These are phyloP conservation scores for Acer negundo DNA, from an alignment of 345 rosid genomes.

Conservation along the genomic window DNA sequence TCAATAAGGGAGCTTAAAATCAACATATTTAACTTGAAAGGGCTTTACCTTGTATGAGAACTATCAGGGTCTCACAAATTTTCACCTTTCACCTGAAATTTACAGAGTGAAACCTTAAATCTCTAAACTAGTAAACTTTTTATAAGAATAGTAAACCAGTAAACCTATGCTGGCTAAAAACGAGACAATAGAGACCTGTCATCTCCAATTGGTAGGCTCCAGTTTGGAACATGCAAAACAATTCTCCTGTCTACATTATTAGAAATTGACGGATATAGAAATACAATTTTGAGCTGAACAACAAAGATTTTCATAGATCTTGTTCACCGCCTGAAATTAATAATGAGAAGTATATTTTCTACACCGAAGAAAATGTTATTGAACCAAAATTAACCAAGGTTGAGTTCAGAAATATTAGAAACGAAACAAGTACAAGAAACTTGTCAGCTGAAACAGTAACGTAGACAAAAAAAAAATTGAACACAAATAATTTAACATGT, in stretches of 20 bases:
- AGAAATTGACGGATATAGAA: too few species aligned
- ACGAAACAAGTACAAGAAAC: too few species aligned
- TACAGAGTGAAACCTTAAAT: background rate
- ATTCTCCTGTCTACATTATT: background rate
- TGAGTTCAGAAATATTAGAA: too few species aligned
- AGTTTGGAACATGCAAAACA: background rate
- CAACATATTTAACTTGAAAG: background rate
- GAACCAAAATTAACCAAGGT: background rate
- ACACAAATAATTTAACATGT: too few species aligned
- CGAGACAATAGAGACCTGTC: background rate
- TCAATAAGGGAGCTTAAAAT: too few species aligned
- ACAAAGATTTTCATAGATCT: background rate
- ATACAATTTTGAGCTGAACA: too few species aligned
- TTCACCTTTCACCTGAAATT: constrained; percentile 3
- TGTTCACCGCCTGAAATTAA: background rate
- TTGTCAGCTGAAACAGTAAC: too few species aligned
- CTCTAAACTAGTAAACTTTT: background rate
- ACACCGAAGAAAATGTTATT: background rate
- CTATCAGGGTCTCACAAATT: background rate
- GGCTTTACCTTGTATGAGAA: background rate
- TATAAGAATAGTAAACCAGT: too few species aligned
- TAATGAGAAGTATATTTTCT: background rate
- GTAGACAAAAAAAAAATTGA: too few species aligned
- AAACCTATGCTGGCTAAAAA: background rate
- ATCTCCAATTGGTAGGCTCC: background rate